Conservation (phyloP, 495 filamentous ascomycete species). For the Darksidea phi region DNA sequence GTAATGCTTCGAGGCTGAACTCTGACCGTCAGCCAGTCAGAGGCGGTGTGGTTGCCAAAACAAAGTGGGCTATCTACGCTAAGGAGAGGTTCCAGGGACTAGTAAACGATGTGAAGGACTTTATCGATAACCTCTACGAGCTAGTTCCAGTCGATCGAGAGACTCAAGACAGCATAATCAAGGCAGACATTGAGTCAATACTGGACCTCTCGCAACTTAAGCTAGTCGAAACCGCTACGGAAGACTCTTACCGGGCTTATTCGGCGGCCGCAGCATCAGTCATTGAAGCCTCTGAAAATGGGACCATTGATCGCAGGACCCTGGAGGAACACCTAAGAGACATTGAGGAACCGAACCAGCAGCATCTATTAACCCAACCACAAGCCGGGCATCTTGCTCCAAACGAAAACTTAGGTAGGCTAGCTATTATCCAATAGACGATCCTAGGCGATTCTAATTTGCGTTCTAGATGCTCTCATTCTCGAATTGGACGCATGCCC, state of each 20-base stretch:
- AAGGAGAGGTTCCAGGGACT: not conserved
- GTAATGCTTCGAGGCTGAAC: not conserved
- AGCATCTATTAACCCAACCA: too few species aligned
- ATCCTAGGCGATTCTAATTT: too few species aligned
- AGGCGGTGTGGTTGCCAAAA: not conserved
- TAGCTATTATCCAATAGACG: too few species aligned
- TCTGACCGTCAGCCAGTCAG: not conserved
- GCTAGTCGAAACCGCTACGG: not conserved
- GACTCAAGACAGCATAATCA: not conserved
- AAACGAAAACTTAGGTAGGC: too few species aligned
- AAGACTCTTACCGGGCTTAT: not conserved
- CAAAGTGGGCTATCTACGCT: slow-evolving; percentile 3
- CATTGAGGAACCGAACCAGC: not conserved
- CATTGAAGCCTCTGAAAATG: slow-evolving; percentile 7
- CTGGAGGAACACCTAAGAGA: not conserved
- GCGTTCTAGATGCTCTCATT: too few species aligned
- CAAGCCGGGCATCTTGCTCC: too few species aligned
- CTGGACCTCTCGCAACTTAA: not conserved
- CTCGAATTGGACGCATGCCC: too few species aligned
- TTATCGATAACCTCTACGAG: slow-evolving; percentile 7
- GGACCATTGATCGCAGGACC: not conserved
- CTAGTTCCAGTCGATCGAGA: not conserved
- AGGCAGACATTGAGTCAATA: slow-evolving; percentile 1
- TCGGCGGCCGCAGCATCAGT: not conserved
- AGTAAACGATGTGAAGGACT: slow-evolving; percentile 6